Evolutionary conservation across 805 yeast genomes (phyloP), one percentile per base, ranked within the genome.

Genomic region (Wickerhamiella musiphila): DNA sequence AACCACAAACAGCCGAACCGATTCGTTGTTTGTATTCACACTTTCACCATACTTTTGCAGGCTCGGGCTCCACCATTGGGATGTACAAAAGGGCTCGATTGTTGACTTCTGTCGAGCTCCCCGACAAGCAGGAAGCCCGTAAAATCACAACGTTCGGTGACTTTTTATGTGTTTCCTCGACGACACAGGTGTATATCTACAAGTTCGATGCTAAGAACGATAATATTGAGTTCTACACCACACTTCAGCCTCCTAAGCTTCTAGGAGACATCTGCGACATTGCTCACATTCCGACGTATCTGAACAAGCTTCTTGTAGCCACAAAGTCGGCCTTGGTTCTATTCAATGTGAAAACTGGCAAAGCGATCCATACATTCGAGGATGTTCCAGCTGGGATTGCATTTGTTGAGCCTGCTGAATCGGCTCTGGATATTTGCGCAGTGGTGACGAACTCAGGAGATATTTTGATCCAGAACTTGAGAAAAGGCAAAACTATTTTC

Each of bases 281-380:
- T 13, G 47, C 70, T 8, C 99, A 90, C 52, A 75, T 86, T 31
- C 84, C 95, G 19, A 86, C 99, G 1, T 84, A 86, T 50, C 54
- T 92, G 47, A 90, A 90, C 60, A 90, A 90, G 50, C 58, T 92
- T 18, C 74, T 78, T 2, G 72, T 86, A 19, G 79, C 84, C n/a
- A 79, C 95, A 1, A 61, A 73, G 4, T 53, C 66, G 2, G 63
- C 67, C 28, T 36, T 84, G 10, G 52, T 69, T 32, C 56, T 92
- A 18, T 67, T 65, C 54, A 92, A 90, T 47, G 60, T 84, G 34
- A 68, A 81, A 45, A 70, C 93, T 0, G 83, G 82, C 1, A 81
- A 76, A 51, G 46, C 73, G 17, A 44, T 90, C 16, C 78, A 53
- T 57, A 66, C 69, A 21, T 61, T 74, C 3, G 45, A 46, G n/a